A percentile compares a stretch with the other conserved stretches of the same genome.
Conservation (phyloP, 225 moss, liverwort and hornwort species). For the Pseudisothecium myosuroides region DNA sequence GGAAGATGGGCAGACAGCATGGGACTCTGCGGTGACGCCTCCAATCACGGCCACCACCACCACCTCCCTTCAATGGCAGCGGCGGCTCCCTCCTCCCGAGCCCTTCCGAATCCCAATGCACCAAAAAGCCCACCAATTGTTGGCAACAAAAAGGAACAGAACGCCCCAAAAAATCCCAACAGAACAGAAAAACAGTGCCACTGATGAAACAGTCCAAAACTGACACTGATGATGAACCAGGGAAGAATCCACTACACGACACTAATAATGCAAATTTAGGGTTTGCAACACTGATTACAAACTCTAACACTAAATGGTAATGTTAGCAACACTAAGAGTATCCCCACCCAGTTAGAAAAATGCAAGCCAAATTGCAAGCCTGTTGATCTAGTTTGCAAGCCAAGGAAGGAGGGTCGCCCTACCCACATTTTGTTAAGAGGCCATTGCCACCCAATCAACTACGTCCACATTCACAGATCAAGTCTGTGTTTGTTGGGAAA, state of each 20-base stretch:
- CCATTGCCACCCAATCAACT: too few relatives aligned
- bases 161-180: neutral
- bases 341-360: too few relatives aligned
- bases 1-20: constrained; percentile 5
- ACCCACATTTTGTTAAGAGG: too few relatives aligned
- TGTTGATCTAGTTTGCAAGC: too few relatives aligned
- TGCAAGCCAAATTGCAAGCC: too few relatives aligned
- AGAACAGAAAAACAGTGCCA: neutral
- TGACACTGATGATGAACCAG: neutral
- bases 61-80: neutral
- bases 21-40: constrained; percentile 1
- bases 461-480: too few relatives aligned
- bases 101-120: neutral
- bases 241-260: too few relatives aligned
- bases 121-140: neutral
- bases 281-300: neutral
- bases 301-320: neutral
- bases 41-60: neutral
- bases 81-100: neutral
- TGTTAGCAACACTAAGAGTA: too few relatives aligned
- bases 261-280: too few relatives aligned
- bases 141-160: neutral
- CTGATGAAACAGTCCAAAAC: neutral
- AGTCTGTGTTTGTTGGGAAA: too few relatives aligned
- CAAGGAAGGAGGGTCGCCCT: too few relatives aligned